Percentiles rank a stretch among this genome's conserved stretches.
Evolutionary conservation across 2,329 filamentous ascomycete genomes (phyloP).

Genomic region (Nectriaceae sp.): DNA sequence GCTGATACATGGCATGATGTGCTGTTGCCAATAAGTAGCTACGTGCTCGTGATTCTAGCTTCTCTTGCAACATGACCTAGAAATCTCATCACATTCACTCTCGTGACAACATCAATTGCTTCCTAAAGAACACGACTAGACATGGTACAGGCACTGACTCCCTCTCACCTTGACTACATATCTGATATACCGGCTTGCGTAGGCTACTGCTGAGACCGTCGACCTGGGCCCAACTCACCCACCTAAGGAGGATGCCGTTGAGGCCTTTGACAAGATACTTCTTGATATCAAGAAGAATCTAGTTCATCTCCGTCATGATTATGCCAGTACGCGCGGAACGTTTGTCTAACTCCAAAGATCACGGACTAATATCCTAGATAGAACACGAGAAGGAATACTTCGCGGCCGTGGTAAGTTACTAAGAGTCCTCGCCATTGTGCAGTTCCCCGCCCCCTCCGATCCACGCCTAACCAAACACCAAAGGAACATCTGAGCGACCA

Average conservation of each 20-base stretch:
- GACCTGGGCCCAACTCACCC: slow-evolving; percentile 49
- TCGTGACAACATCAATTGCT: too few relatives aligned
- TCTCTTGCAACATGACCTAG: too few relatives aligned
- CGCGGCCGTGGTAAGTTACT: slow-evolving; percentile 45
- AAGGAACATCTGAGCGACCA: slow-evolving; percentile 56
- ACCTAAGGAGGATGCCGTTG: slow-evolving; percentile 52
- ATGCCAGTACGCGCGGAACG: slow-evolving; percentile 39
- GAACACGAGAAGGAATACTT: slow-evolving; percentile 60
- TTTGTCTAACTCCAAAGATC: background rate
- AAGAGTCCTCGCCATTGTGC: background rate
- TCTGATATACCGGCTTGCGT: slow-evolving; percentile 6
- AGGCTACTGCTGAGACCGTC: slow-evolving; percentile 57
- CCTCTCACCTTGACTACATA: too few relatives aligned
- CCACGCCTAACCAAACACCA: background rate
- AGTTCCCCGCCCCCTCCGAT: background rate
- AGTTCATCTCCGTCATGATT: slow-evolving; percentile 49
- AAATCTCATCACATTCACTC: too few relatives aligned
- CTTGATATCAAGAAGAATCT: slow-evolving; percentile 53
- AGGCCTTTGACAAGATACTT: slow-evolving; percentile 50
- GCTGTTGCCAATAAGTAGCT: too few relatives aligned
- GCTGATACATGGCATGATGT: too few relatives aligned
- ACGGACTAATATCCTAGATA: slow-evolving; percentile 20
- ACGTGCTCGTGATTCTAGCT: too few relatives aligned
- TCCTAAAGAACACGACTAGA: too few relatives aligned
- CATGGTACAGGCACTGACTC: too few relatives aligned